Evolutionary conservation across 2,329 filamentous ascomycete genomes (phyloP), one percentile per base, ranked within the genome.

Genomic region (Grosmannia clavigera): DNA sequence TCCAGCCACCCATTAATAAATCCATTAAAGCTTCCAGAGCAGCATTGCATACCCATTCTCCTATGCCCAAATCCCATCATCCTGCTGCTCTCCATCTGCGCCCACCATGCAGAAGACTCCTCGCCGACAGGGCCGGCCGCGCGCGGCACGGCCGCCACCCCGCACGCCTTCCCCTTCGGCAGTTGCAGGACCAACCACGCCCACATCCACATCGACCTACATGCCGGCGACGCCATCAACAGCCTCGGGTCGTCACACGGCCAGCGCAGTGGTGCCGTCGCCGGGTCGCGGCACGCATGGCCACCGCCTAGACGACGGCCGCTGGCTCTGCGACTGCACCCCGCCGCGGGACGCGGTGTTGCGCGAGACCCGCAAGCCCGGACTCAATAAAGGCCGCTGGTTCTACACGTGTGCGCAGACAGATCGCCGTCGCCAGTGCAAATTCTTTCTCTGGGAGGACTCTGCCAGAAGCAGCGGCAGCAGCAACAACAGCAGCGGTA

Each of bases 381-480:
- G 67, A 1, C 64, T 62, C 29, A 78, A 77, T 65, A 68, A 72
- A 53, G 76, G 75, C 29, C 72, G 68, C 57, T 70, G 67, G 57
- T 79, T 77, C 65, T 78, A 72, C 67, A 71, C 68, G 11, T 79
- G 77, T 65, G 65, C 66, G 7, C 61, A 65, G 55, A 10, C 22
- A n/a, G 65, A 66, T 9, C 67, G 68, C 7, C 60, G 61, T 0
- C 48, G 58, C 9, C 68, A 69, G 55, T 80, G 77, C 66, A 59
- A 65, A 7, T 77, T 79, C 65, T 80, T 77, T 61, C 64, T 78
- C 27, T 79, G 73, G 72, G 69, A 70, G n/a, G 72, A 77, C 9
- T 68, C 70, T 1, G 74, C 75, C 11, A 62, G 65, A 40, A 58
- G 33, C 9, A 7, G n/a, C 7, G 29, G 31, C 31, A 29, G 46